Base-by-base conservation (phyloP, 73 alveolate species). In the Uronychia binucleata region DNA sequence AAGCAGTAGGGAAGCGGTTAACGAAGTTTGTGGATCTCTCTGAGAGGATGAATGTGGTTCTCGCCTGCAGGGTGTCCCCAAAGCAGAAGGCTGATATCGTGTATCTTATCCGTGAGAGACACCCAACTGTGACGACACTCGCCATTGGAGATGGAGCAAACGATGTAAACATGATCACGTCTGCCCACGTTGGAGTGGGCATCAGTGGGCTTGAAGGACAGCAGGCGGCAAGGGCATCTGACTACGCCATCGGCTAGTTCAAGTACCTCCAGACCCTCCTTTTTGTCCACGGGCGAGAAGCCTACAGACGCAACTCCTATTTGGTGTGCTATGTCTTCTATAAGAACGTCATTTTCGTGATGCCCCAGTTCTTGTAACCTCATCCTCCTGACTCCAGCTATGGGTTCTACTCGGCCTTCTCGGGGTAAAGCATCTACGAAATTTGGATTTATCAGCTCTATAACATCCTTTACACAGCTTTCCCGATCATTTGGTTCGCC, bases 121-220 rank as follows among this genome's bases (percentile, higher is more conserved):
- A 86, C 74, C 96, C 97, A 27, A 90, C 87, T 57, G 91, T 83
- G 19, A 88, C 96, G 33, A 94, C 99, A 31, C 86, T 97, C 67
- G 97, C 99, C 30, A 97, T 97, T 11, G 99, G 99, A 13, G 99
- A 97, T 94, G 99, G 99, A 32, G 99, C 99, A 28, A 97, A 97
- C 88, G 99, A 97, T 90, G 99, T 97, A 0, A 96, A 96, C 91
- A 97, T 97, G 99, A 97, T 97, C 58, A 95, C 98, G 0, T 86
- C 98, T 1, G 99, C 99, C 11, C 94, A 93, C 89, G 96, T 97
- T 1, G 99, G 99, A 28, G 88, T 97, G 29, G 99, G 99, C 0
- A 95, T 97, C 32, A 86, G 91, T 57, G 99, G 99, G 0, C 90
- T 95, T 13, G 99, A 97, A 95, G 99, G 99, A 14, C 85, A 91